These are phyloP conservation scores for Paecilomyces dactylethromorphus DNA, from an alignment of 2,329 filamentous ascomycete species.

Conservation along the genomic window DNA sequence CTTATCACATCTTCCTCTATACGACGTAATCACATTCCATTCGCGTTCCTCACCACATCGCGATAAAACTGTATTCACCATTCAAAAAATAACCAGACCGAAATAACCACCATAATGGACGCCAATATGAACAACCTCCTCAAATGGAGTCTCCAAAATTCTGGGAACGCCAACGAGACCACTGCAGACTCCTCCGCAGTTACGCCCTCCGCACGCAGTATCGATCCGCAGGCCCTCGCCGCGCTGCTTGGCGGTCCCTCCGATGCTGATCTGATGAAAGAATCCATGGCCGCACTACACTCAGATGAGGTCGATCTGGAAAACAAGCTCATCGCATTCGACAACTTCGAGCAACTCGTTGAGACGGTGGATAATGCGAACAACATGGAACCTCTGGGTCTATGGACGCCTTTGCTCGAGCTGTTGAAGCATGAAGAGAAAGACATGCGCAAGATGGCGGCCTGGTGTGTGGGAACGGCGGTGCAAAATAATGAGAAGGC, in stretches of 20 bases:
- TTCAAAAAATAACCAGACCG: background rate
- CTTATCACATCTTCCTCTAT: too few relatives aligned
- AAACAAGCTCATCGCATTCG: constrained; percentile 76
- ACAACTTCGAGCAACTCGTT: constrained; percentile 91
- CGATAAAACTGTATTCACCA: background rate
- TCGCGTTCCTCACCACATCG: background rate
- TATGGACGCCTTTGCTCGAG: constrained; percentile 76
- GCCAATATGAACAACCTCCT: constrained; percentile 69
- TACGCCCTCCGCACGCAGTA: constrained; percentile 29
- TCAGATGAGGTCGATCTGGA: constrained; percentile 62
- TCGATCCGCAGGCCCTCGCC: constrained; percentile 65
- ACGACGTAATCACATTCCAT: background rate
- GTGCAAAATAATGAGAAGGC: constrained; percentile 90
- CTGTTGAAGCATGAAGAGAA: constrained; percentile 63
- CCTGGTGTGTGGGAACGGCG: constrained; percentile 90
- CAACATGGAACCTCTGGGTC: constrained; percentile 69
- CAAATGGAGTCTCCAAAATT: constrained; percentile 68
- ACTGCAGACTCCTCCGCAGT: constrained; percentile 25
- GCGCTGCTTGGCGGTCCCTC: constrained; percentile 76
- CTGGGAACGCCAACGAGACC: constrained; percentile 27
- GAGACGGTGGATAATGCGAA: constrained; percentile 96
- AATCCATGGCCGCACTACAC: constrained; percentile 70
- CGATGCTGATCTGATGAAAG: constrained; percentile 87
- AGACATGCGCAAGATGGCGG: constrained; percentile 75
- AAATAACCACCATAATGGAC: constrained; percentile 41